These are phyloP conservation scores for Erysiphe pulchra DNA, from an alignment of 2,329 filamentous ascomycete genomes.

Conservation along the genomic window DNA sequence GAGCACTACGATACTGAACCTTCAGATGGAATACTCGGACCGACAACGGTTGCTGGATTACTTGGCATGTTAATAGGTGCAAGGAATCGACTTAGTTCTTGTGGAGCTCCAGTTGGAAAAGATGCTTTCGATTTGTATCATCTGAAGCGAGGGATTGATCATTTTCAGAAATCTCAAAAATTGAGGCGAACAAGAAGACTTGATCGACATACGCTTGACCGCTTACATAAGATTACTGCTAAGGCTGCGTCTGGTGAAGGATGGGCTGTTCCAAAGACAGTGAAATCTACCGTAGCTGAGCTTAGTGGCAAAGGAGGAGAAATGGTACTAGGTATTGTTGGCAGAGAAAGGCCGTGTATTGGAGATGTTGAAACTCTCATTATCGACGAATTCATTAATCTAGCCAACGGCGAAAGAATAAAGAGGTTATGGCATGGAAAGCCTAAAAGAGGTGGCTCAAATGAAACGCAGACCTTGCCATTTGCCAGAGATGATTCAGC, in stretches of 20 bases:
- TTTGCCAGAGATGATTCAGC: slow-evolving; percentile 32
- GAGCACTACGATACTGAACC: slow-evolving; percentile 87
- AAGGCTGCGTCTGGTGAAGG: slow-evolving; percentile 75
- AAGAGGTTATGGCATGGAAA: slow-evolving; percentile 96
- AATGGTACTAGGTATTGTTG: slow-evolving; percentile 86
- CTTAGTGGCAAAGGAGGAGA: slow-evolving; percentile 84
- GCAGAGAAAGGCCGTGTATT: slow-evolving; percentile 61
- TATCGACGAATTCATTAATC: slow-evolving; percentile 55
- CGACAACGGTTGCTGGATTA: slow-evolving; percentile 70
- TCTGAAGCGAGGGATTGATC: slow-evolving; percentile 60
- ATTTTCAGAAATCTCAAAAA: slow-evolving; percentile 78
- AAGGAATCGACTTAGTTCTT: slow-evolving; percentile 66
- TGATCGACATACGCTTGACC: slow-evolving; percentile 60
- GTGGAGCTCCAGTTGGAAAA: slow-evolving; percentile 61
- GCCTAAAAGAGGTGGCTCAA: slow-evolving; percentile 34
- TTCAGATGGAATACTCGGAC: slow-evolving; percentile 73
- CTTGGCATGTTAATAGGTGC: slow-evolving; percentile 75
- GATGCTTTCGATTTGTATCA: slow-evolving; percentile 70
- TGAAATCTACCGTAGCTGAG: slow-evolving; percentile 87
- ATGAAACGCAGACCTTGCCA: slow-evolving; percentile 20
- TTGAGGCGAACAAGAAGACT: slow-evolving; percentile 52
- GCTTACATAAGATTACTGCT: slow-evolving; percentile 58
- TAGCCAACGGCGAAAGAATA: slow-evolving; percentile 55
- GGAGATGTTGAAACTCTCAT: slow-evolving; percentile 82
- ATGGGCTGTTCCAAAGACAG: slow-evolving; percentile 77